Base-by-base conservation (phyloP, 164 flowering plant genomes). In the Chloranthus sessilifolius region DNA sequence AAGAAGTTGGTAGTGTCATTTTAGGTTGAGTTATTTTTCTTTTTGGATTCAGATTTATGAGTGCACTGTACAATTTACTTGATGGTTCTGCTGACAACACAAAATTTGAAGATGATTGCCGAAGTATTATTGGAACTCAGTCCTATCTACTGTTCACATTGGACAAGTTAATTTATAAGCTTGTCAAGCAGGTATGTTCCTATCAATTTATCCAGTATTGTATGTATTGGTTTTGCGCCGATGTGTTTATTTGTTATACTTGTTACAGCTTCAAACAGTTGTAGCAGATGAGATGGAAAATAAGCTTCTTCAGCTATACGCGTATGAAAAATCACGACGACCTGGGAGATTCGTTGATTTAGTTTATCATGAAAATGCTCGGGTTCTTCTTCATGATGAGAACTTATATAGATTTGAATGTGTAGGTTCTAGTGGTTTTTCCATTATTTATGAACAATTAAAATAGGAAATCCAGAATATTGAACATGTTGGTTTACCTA, bases 31-130 rank as follows among this genome's bases (percentile, higher is more conserved):
- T 46, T 19, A n/a, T 26, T 58, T 43, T 20, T 38, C 49, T 25
- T 19, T 50, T 24, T 42, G 20, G 47, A 10, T 68, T 28, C 80
- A 92, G 99, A 53, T 89, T 94, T 61, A 77, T 81, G 81, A 74
- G 61, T 65, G 95, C 90, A 2, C 79, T 94, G 36, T 79, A 82
- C 65, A 84, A 63, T 63, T 64, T 92, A 54, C 89, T 92, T 41
- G 87, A 86, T 72, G 99, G 99, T 14, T 73, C 96, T 51, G 77
- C 82, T 68, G 99, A 92, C 56, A 92, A 86, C 63, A 66, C 91
- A 22, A 86, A 81, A 60, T 94, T 86, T 58, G 99, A 94, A 73
- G 97, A 89, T 76, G 96, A 94, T 44, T 94, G 96, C 59, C 81
- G 99, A 23, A 83, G 95, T 41, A 74, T 81, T 28, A 81, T 88